phyloP scores from a whole-genome alignment of 2,329 filamentous ascomycete genomes.

The Neonectria hederae region DNA sequence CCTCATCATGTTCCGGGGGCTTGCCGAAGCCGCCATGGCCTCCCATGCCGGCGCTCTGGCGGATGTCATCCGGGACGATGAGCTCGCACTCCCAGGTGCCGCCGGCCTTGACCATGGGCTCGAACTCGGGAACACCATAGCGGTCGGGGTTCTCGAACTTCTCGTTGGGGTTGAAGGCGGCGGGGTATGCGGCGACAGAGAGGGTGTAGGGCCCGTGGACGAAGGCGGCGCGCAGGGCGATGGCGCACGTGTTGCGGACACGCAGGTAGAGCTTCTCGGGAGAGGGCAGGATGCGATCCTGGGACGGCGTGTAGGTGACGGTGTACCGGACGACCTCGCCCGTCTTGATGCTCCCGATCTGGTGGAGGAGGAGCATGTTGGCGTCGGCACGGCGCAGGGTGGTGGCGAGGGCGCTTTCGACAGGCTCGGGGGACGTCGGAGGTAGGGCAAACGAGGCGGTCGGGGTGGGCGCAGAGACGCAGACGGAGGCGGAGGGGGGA shows the following conservation, averaged over 20 bases:
- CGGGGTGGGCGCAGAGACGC: conserved; percentile 14
- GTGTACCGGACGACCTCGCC: conserved; percentile 94
- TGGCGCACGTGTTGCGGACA: conserved; percentile 90
- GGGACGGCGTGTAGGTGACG: conserved; percentile 88
- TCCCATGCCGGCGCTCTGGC: conserved; percentile 67
- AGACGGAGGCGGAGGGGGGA: conserved; percentile 10
- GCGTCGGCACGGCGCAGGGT: conserved; percentile 23
- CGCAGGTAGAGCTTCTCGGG: conserved; percentile 84
- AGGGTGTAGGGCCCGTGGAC: conserved; percentile 95
- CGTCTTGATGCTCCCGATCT: conserved; percentile 90
- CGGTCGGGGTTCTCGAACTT: conserved; percentile 75
- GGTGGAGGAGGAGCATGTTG: conserved; percentile 88
- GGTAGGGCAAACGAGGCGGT: conserved; percentile 16
- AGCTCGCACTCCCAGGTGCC: conserved; percentile 85
- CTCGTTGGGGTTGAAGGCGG: conserved; percentile 82
- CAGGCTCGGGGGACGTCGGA: conserved; percentile 9
- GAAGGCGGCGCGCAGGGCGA: conserved; percentile 92
- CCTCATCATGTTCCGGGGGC: conserved; percentile 55
- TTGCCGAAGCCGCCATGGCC: conserved; percentile 57
- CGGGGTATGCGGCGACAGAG: conserved; percentile 85
- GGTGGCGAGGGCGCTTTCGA: conserved; percentile 16
- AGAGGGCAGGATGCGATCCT: conserved; percentile 89
- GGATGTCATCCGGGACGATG: conserved; percentile 80
- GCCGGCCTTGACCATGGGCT: conserved; percentile 95
- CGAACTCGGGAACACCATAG: conserved; percentile 87